phyloP scores from a whole-genome alignment of 805 yeast species.

The Kluyveromyces aestuarii region DNA sequence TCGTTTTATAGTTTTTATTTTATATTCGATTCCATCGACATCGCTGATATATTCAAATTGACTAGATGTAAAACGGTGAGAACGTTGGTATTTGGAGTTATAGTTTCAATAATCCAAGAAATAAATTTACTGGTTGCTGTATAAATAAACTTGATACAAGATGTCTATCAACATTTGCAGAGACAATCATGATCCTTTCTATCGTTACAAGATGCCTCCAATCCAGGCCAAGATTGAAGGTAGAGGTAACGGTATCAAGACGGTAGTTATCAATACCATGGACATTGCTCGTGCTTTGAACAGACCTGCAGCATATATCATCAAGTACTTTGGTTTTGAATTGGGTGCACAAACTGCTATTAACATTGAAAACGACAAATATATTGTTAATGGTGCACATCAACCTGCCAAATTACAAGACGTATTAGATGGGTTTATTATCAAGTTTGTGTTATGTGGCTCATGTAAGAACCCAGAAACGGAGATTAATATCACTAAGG shows the following conservation, averaged over 20 bases:
- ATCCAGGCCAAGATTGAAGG: slow-evolving; percentile 97
- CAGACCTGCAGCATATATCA: slow-evolving; percentile 85
- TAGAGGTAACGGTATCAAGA: slow-evolving; percentile 98
- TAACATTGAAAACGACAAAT: slow-evolving; percentile 74
- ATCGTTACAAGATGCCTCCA: slow-evolving; percentile 99
- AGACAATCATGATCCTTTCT: slow-evolving; percentile 95
- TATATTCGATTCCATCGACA: too few species aligned
- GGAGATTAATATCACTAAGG: slow-evolving; percentile 65
- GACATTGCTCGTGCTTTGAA: slow-evolving; percentile 93
- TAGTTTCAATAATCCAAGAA: not conserved
- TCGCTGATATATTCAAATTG: too few species aligned
- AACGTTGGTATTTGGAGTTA: not conserved
- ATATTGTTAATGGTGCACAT: slow-evolving; percentile 89
- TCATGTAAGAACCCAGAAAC: slow-evolving; percentile 97
- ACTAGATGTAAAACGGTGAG: too few species aligned
- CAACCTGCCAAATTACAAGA: slow-evolving; percentile 88
- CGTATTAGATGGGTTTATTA: slow-evolving; percentile 86
- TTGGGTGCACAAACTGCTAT: slow-evolving; percentile 92
- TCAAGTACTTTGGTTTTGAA: slow-evolving; percentile 93
- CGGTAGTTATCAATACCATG: slow-evolving; percentile 79
- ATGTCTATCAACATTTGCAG: slow-evolving; percentile 96
- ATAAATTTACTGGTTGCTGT: too few species aligned
- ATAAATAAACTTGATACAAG: slow-evolving; percentile 8
- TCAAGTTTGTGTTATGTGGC: slow-evolving; percentile 86
- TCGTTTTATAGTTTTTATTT: too few species aligned